Conservation (phyloP, 805 yeast species). For the Suhomyces prunicola region DNA sequence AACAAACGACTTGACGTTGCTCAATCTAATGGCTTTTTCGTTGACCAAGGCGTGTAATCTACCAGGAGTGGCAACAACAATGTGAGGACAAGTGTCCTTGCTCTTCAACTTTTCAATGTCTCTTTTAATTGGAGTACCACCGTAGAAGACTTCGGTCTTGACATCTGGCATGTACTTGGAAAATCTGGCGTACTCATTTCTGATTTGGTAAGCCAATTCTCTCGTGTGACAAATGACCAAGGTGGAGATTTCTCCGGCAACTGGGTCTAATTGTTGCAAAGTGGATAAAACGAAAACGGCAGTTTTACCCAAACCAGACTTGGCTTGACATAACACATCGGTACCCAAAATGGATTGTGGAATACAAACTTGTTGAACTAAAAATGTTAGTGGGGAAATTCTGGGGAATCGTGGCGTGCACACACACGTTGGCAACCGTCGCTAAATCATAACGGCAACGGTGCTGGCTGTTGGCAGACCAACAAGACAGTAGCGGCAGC, state of each 20-base stretch:
- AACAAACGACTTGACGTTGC: slow-evolving; percentile 89
- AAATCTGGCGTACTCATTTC: slow-evolving; percentile 95
- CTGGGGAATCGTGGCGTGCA: not conserved
- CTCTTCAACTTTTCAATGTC: slow-evolving; percentile 86
- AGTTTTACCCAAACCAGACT: slow-evolving; percentile 99
- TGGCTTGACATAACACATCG: slow-evolving; percentile 97
- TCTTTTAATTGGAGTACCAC: slow-evolving; percentile 84
- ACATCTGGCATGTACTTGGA: slow-evolving; percentile 98
- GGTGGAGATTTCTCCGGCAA: slow-evolving; percentile 93
- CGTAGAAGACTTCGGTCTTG: slow-evolving; percentile 93
- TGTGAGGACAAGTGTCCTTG: slow-evolving; percentile 93
- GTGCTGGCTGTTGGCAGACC: not conserved
- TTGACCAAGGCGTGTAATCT: slow-evolving; percentile 91
- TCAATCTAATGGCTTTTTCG: slow-evolving; percentile 82
- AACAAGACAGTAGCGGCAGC: not conserved
- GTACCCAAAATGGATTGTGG: slow-evolving; percentile 98
- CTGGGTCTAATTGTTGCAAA: slow-evolving; percentile 94
- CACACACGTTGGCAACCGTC: not conserved
- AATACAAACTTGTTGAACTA: slow-evolving; percentile 94
- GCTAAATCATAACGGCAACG: not conserved
- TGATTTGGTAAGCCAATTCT: slow-evolving; percentile 97
- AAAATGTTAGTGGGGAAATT: slow-evolving; percentile 18
- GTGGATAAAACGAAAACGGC: slow-evolving; percentile 97
- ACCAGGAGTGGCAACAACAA: slow-evolving; percentile 98
- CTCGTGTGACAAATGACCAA: slow-evolving; percentile 97